Conservation (phyloP, 139 green algal genomes). For the Chlamydomonas incerta region DNA sequence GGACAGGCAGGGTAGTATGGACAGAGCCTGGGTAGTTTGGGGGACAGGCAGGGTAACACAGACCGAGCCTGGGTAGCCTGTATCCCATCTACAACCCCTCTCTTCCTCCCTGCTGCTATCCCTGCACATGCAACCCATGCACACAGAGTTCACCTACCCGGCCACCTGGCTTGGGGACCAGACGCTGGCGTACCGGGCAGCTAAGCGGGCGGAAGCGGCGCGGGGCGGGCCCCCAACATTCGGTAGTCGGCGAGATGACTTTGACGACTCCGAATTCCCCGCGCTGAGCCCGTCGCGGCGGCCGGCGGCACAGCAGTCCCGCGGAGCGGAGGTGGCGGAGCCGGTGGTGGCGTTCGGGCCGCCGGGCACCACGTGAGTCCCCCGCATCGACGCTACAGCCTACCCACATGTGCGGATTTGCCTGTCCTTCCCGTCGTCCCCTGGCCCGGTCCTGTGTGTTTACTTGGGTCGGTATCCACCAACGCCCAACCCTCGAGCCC, state of each 20-base stretch:
- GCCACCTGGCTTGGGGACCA: slow-evolving; percentile 89
- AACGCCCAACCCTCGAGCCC: too few species aligned
- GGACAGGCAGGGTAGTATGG: too few species aligned
- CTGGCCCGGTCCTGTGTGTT: too few species aligned
- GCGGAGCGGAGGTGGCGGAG: slow-evolving; percentile 57
- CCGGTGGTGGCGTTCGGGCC: slow-evolving; percentile 89
- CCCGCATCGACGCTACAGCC: too few species aligned
- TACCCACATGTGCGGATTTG: too few species aligned
- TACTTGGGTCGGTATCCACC: too few species aligned
- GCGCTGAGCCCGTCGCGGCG: slow-evolving; percentile 42
- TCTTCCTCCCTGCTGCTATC: too few species aligned
- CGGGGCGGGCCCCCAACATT: slow-evolving; percentile 66
- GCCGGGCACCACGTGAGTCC: slow-evolving; percentile 71
- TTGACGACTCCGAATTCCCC: background rate
- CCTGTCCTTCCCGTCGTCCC: too few species aligned
- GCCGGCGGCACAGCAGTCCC: background rate
- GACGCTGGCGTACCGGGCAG: slow-evolving; percentile 76
- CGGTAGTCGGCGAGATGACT: background rate
- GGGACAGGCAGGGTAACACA: too few species aligned
- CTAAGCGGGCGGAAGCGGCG: slow-evolving; percentile 73
- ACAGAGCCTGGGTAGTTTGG: too few species aligned
- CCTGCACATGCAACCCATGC: background rate
- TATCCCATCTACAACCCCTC: too few species aligned
- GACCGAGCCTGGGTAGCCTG: too few species aligned
- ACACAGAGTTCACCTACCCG: slow-evolving; percentile 91